These are phyloP conservation scores for Agarophyton chilense DNA, from an alignment of 23 red algal genomes.

Conservation along the genomic window DNA sequence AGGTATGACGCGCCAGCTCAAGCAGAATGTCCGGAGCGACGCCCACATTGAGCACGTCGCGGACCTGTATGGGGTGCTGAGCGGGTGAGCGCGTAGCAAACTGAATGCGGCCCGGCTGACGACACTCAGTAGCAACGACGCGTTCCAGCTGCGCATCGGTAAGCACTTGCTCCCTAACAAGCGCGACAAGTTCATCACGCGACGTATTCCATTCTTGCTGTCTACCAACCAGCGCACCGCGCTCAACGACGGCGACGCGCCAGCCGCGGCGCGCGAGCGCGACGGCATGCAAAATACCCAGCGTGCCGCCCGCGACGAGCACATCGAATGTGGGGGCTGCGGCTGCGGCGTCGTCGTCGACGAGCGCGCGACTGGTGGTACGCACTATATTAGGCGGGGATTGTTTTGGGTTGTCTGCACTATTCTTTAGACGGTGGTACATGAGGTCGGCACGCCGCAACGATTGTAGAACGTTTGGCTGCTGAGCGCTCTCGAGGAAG, in stretches of 20 bases:
- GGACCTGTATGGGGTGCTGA: conserved; percentile 15
- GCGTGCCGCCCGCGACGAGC: conserved; percentile 82
- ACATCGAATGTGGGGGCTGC: conserved; percentile 79
- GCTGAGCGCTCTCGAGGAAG: conserved; percentile 31
- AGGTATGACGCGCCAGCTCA: conserved; percentile 27
- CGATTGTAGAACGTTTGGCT: conserved; percentile 21
- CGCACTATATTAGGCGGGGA: background rate
- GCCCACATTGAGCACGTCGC: conserved; percentile 82
- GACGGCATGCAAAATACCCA: conserved; percentile 83
- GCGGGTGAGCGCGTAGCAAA: conserved; percentile 35
- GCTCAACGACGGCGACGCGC: conserved; percentile 79
- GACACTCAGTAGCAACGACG: conserved; percentile 64
- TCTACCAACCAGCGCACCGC: conserved; percentile 68
- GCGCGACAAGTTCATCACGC: conserved; percentile 66
- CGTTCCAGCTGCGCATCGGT: conserved; percentile 53
- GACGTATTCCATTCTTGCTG: conserved; percentile 94
- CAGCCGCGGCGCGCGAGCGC: conserved; percentile 71
- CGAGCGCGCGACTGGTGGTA: background rate
- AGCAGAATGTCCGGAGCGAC: conserved; percentile 77
- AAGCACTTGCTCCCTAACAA: conserved; percentile 59
- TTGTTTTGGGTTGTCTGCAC: background rate
- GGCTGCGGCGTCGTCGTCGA: too few relatives aligned
- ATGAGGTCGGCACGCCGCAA: conserved; percentile 13
- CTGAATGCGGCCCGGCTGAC: conserved; percentile 70
- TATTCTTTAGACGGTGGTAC: conserved; percentile 17